A percentile compares a stretch with the other conserved stretches of the same genome.
Conservation (phyloP, 1,284 basidiomycete genomes). For the Irpex rosettiformis region DNA sequence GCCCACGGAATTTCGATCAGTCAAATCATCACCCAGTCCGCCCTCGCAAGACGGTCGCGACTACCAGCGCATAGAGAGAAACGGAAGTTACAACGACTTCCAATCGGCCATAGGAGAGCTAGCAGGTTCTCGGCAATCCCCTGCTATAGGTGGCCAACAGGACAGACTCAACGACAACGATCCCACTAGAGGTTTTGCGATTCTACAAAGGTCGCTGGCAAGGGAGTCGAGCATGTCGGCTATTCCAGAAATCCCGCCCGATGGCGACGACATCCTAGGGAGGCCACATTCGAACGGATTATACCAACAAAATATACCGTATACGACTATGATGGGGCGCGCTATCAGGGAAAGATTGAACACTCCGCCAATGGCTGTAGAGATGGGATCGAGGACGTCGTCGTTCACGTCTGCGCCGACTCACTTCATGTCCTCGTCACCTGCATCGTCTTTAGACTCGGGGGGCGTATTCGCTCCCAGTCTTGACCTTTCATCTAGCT, state of each 20-base stretch:
- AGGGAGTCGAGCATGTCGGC: slow-evolving; percentile 51
- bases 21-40: slow-evolving; percentile 69
- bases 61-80: slow-evolving; percentile 10
- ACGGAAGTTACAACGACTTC: slow-evolving; percentile 21
- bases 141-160: slow-evolving; percentile 39
- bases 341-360: slow-evolving; percentile 27
- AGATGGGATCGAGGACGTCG: slow-evolving; percentile 33
- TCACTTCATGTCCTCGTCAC: slow-evolving; percentile 59
- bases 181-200: slow-evolving; percentile 37
- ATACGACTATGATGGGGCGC: slow-evolving; percentile 21
- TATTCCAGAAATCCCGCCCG: slow-evolving; percentile 49
- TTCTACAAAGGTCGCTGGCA: slow-evolving; percentile 36
- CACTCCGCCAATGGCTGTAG: slow-evolving; percentile 40
- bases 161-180: slow-evolving; percentile 28
- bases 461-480: slow-evolving; percentile 54
- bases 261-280: slow-evolving; percentile 45
- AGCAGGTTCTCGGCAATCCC: slow-evolving; percentile 36
- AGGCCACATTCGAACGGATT: slow-evolving; percentile 16
- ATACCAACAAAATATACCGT: slow-evolving; percentile 20
- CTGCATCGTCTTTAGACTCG: slow-evolving; percentile 74
- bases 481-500: slow-evolving; percentile 41
- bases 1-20: slow-evolving; percentile 61
- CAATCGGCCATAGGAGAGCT: slow-evolving; percentile 32
- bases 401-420: slow-evolving; percentile 24
- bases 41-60: slow-evolving; percentile 35